Evolutionary conservation across 805 yeast species (phyloP).

Genomic region (Maudiozyma saulgeensis): DNA sequence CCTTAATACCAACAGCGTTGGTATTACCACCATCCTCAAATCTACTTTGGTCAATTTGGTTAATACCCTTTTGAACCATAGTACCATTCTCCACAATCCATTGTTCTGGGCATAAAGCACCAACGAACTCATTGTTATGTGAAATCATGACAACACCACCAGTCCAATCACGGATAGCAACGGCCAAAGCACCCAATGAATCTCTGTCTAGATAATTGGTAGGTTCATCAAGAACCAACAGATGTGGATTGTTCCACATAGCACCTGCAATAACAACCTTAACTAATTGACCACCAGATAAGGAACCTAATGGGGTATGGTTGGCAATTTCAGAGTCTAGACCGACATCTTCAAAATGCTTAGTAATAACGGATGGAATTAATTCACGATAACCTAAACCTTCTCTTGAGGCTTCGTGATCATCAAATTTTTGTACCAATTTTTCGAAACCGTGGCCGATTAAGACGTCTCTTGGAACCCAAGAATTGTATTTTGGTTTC

Average conservation of each 20-base stretch:
- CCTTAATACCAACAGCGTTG: slow-evolving; percentile 38
- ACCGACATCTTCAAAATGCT: slow-evolving; percentile 96
- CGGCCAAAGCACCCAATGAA: slow-evolving; percentile 92
- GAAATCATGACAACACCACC: slow-evolving; percentile 99
- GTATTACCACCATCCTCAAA: slow-evolving; percentile 71
- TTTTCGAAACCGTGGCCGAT: slow-evolving; percentile 80
- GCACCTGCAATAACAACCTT: slow-evolving; percentile 99
- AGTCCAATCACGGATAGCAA: slow-evolving; percentile 95
- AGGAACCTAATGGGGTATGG: slow-evolving; percentile 92
- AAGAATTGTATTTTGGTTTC: slow-evolving; percentile 87
- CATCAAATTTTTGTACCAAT: slow-evolving; percentile 92
- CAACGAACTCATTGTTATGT: slow-evolving; percentile 93
- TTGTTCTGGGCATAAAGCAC: slow-evolving; percentile 96
- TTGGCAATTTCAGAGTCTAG: slow-evolving; percentile 97
- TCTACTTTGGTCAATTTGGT: slow-evolving; percentile 62
- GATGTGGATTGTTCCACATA: slow-evolving; percentile 98
- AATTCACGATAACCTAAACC: slow-evolving; percentile 97
- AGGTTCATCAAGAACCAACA: slow-evolving; percentile 94
- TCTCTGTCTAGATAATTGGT: slow-evolving; percentile 97
- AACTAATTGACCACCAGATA: slow-evolving; percentile 96
- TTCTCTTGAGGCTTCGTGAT: slow-evolving; percentile 98
- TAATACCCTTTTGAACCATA: slow-evolving; percentile 74
- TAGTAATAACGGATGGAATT: slow-evolving; percentile 82
- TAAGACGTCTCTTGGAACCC: slow-evolving; percentile 80
- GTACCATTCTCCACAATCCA: slow-evolving; percentile 94